Evolutionary conservation across 352 stramenopile species (phyloP).

Genomic region (Globisporangium nunn): DNA sequence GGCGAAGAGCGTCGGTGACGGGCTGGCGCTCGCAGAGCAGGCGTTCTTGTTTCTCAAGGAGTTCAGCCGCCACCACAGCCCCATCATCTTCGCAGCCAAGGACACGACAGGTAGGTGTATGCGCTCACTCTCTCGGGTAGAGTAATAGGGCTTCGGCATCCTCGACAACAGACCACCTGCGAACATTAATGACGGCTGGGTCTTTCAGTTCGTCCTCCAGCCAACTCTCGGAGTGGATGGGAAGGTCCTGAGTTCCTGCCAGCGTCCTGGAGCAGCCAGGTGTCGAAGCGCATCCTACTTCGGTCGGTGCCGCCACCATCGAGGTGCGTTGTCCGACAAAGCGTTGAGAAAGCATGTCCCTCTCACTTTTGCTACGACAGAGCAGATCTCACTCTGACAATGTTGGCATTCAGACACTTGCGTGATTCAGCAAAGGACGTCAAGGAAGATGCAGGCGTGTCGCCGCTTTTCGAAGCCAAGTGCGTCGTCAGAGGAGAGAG

Average conservation of each 20-base stretch:
- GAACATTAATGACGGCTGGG: background rate
- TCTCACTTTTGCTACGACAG: background rate
- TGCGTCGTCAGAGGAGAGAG: conserved; percentile 38
- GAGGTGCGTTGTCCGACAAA: background rate
- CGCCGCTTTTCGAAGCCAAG: conserved; percentile 35
- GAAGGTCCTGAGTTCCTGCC: conserved; percentile 50
- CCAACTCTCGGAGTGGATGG: conserved; percentile 21
- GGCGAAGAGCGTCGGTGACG: conserved; percentile 40
- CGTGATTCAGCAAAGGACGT: conserved; percentile 4
- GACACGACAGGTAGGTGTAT: conserved; percentile 19
- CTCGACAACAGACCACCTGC: background rate
- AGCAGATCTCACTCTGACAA: no score
- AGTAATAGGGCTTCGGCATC: no score
- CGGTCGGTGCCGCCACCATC: conserved; percentile 8
- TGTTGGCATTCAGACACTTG: background rate
- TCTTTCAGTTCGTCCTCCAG: background rate
- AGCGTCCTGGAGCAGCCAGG: conserved; percentile 56
- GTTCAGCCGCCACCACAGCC: conserved; percentile 60
- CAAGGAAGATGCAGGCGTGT: background rate
- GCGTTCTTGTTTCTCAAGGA: conserved; percentile 61
- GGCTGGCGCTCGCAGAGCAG: conserved; percentile 50
- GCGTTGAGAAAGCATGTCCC: background rate
- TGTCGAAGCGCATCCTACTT: conserved; percentile 57
- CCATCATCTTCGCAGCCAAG: conserved; percentile 59
- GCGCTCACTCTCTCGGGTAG: background rate